Percentiles rank a stretch among this genome's conserved stretches.
These are phyloP conservation scores for Verticillium nubilum DNA, from an alignment of 2,329 filamentous ascomycete species.

Conservation along the genomic window DNA sequence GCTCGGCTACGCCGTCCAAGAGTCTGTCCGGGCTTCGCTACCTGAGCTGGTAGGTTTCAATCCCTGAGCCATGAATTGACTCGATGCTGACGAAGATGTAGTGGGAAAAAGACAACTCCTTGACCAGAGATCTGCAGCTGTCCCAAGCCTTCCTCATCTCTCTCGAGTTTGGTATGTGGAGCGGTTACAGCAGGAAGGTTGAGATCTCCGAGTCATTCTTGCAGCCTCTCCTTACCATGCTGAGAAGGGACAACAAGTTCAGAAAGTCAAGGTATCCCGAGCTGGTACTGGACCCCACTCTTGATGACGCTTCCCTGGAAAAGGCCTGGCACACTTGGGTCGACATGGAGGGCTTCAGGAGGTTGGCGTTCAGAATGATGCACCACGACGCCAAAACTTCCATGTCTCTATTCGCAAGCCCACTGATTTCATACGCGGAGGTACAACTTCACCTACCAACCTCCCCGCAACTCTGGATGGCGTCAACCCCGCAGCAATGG, in stretches of 20 bases:
- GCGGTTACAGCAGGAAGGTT: conserved; percentile 29
- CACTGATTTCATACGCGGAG: conserved; percentile 24
- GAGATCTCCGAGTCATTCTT: conserved; percentile 33
- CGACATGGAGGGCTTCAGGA: conserved; percentile 22
- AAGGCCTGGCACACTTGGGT: conserved; percentile 22
- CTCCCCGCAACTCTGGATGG: conserved; percentile 17
- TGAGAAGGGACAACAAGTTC: conserved; percentile 26
- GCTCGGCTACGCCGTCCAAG: conserved; percentile 33
- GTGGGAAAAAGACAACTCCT: conserved; percentile 27
- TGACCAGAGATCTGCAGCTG: conserved; percentile 22
- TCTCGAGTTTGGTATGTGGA: conserved; percentile 29
- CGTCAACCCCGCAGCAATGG: conserved; percentile 19
- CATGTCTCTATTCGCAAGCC: conserved; percentile 20
- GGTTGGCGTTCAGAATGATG: conserved; percentile 20
- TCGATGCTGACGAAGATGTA: conserved; percentile 3
- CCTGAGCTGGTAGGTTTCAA: conserved; percentile 10
- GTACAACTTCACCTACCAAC: conserved; percentile 17
- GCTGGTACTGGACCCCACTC: not conserved
- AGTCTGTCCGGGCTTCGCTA: conserved; percentile 27
- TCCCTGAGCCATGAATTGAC: not conserved
- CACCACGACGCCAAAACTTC: conserved; percentile 23
- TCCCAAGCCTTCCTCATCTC: conserved; percentile 26
- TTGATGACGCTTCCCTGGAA: conserved; percentile 8
- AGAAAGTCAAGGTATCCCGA: conserved; percentile 16
- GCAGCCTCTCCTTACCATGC: conserved; percentile 28